Evolutionary conservation across 2,329 filamentous ascomycete genomes (phyloP), one percentile per base, ranked within the genome.

Genomic region (Claviceps sp.): DNA sequence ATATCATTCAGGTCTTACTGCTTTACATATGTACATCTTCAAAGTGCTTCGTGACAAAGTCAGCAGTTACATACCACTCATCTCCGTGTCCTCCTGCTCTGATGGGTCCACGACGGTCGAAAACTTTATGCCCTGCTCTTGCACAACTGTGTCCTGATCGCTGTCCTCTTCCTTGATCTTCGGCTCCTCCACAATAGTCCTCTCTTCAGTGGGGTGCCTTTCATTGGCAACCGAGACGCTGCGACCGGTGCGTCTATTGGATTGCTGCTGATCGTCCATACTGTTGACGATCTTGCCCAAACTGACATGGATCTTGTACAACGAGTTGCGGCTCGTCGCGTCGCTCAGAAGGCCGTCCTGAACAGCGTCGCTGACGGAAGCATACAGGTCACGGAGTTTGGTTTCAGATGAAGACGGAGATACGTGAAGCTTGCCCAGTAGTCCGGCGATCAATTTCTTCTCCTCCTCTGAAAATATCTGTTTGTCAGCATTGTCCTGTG

Each of bases 391-490:
- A 56, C 78, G 70, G 54, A 83, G 70, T 59, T 78, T 79, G 22
- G 77, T 72, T 55, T 81, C 75, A 0, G 74, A 73, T 0, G 81
- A 82, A 1, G 84, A 73, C 0, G 87, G 77, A 1, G 84, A 82
- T 47, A 97, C 76, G 63, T 90, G 82, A 2, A 96, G 73, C 67
- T 96, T 97, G 57, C 82, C 82, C 1, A 97, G 76, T 47, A 96
- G 78, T 0, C 82, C 78, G 30, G 87, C 81, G 9, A 93, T 71
- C 1, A 84, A 77, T 65, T 94, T 96, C 70, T 87, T 88, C 67
- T 96, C 90, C 57, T 95, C 89, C 64, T 87, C 85, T 84, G 62
- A 49, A 55, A 49, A 55, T 18, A n/a, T 45, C 14, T 44, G 22
- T 26, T 16, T 26, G 20, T 9, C 2, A 22, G 11, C 11, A 6